Base-by-base conservation (phyloP, 202 grass and related monocot species). In the Schoenoplectus tabernaemontani region DNA sequence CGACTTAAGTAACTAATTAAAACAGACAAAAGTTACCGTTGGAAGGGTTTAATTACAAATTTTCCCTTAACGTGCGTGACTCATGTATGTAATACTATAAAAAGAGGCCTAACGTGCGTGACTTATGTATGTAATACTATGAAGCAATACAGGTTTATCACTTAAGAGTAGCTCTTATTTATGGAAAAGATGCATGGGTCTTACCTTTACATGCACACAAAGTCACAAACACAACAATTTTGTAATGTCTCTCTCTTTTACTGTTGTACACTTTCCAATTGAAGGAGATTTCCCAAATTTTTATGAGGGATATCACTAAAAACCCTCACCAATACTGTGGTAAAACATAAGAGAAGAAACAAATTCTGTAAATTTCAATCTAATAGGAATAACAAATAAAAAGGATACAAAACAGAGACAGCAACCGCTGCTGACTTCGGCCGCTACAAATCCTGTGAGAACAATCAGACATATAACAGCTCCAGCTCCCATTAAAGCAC, bases 361-460 rank as follows among this genome's bases (percentile, higher is more conserved):
- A 20, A 51, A 3, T 34, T 56, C 0, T 0, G 6, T 9, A 15
- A 59, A 54, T 58, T 61, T 80, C 4, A 19, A 59, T 59, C 8
- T 65, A 47, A 57, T 26, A 4, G 72, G 20, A 75, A 59, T 16
- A 41, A 64, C 1, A 11, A 30, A 59, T 44, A 6, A 34, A 13
- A 13, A 66, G 83, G 85, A 68, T 90, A 96, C 91, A 57, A 91
- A 90, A 84, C 89, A 97, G 59, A 97, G 89, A 83, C 91, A 97
- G 84, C 91, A 97, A 15, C 87, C 83, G 28, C 57, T 93, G 65
- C 72, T 86, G 54, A 82, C 61, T 86, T 97, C 89, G 9, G 87
- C 87, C 3, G 91, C 93, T 22, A 97, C 70, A 78, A 88, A 84
- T 33, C 87, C 91, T 1, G 67, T 86, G 16, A 97, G 84, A 30